Conservation (phyloP, 2,329 filamentous ascomycete genomes). For the Penicillium sp. region DNA sequence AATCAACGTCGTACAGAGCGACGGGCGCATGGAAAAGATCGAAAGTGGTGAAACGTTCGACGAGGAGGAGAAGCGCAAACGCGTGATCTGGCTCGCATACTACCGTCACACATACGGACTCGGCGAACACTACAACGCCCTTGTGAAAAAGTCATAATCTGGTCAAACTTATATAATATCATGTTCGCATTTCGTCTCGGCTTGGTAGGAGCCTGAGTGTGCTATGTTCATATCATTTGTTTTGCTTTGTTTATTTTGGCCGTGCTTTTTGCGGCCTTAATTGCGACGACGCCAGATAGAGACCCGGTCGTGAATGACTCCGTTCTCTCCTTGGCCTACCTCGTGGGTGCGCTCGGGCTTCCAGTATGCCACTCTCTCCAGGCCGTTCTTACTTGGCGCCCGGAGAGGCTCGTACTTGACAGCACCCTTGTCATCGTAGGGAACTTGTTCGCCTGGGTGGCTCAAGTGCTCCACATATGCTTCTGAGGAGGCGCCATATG, state of each 20-base stretch:
- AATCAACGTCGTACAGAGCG: slow-evolving; percentile 81
- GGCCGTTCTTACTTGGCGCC: slow-evolving; percentile 40
- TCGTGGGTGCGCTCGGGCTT: slow-evolving; percentile 59
- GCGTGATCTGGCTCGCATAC: slow-evolving; percentile 86
- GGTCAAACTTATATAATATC: background rate
- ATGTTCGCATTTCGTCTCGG: background rate
- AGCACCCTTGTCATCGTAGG: slow-evolving; percentile 60
- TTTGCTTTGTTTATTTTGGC: background rate
- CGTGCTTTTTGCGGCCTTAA: slow-evolving; percentile 11
- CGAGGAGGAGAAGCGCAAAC: slow-evolving; percentile 49
- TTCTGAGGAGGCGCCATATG: slow-evolving; percentile 68
- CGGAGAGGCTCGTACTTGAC: slow-evolving; percentile 52
- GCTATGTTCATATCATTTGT: background rate
- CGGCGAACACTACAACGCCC: slow-evolving; percentile 95
- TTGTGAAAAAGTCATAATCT: slow-evolving; percentile 54
- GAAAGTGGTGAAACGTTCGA: slow-evolving; percentile 52
- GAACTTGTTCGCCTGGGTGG: slow-evolving; percentile 67
- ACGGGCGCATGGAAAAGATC: slow-evolving; percentile 78
- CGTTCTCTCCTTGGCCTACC: slow-evolving; percentile 50
- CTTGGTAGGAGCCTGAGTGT: background rate
- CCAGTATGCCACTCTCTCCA: slow-evolving; percentile 56
- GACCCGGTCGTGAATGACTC: slow-evolving; percentile 45
- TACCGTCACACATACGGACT: slow-evolving; percentile 92
- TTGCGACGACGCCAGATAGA: slow-evolving; percentile 46
- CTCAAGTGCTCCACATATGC: slow-evolving; percentile 73